A percentile compares a stretch with the other conserved stretches of the same genome.
Evolutionary conservation across 2,329 filamentous ascomycete genomes (phyloP).

Genomic region (Hypomyces rosellus): DNA sequence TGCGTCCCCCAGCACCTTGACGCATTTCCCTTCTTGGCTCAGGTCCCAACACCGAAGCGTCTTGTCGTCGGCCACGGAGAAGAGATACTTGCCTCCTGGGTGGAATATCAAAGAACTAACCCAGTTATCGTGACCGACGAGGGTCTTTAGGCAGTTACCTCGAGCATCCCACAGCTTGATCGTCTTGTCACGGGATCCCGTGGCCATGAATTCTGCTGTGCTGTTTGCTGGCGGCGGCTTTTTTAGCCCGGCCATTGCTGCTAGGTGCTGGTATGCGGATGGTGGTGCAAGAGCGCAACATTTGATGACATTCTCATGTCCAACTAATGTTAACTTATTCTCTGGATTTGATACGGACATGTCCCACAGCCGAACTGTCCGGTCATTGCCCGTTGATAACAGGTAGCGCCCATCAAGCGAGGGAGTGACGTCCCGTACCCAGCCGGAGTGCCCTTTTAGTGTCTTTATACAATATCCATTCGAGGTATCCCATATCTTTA

Average conservation of each 20-base stretch:
- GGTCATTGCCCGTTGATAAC: constrained; percentile 76
- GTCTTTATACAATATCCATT: constrained; percentile 91
- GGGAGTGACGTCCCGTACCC: constrained; percentile 84
- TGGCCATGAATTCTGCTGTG: constrained; percentile 81
- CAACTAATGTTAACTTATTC: constrained; percentile 70
- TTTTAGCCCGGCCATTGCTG: constrained; percentile 72
- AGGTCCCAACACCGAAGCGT: constrained; percentile 92
- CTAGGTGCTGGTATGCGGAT: constrained; percentile 66
- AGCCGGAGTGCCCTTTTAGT: constrained; percentile 76
- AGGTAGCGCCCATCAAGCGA: constrained; percentile 79
- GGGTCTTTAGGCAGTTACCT: constrained; percentile 76
- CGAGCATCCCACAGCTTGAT: constrained; percentile 84
- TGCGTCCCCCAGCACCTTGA: constrained; percentile 69
- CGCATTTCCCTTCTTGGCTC: constrained; percentile 79
- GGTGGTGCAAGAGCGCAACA: constrained; percentile 83
- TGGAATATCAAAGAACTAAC: constrained; percentile 81
- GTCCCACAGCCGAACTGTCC: constrained; percentile 80
- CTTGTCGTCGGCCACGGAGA: constrained; percentile 85
- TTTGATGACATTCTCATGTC: constrained; percentile 83
- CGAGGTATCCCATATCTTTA: constrained; percentile 87
- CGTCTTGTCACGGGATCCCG: constrained; percentile 81
- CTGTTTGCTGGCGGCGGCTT: constrained; percentile 69
- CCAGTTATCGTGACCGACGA: constrained; percentile 92
- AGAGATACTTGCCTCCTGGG: constrained; percentile 81
- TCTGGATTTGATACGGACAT: constrained; percentile 59